Percentiles rank a stretch among this genome's conserved stretches.
phyloP scores from a whole-genome alignment of 1,284 basidiomycete genomes.

The Xerocomus amazonicus region DNA sequence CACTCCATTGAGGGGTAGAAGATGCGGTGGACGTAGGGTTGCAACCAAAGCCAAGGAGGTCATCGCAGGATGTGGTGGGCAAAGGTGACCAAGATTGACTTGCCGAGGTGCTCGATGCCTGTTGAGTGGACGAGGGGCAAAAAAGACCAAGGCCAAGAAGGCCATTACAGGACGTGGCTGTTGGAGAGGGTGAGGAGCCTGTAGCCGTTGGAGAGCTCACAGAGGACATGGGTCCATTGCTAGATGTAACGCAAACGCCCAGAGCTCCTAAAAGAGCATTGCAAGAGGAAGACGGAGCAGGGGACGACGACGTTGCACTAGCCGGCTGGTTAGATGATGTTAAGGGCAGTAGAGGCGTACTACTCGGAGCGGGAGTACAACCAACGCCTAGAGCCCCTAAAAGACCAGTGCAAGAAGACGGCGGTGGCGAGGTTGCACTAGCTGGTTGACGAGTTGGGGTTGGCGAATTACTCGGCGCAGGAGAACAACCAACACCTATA shows the following conservation, averaged over 20 bases:
- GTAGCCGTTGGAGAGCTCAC: not conserved
- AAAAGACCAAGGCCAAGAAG: slow-evolving; percentile 17
- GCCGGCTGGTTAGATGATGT: not conserved
- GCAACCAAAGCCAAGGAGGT: slow-evolving; percentile 3
- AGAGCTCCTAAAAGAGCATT: not conserved
- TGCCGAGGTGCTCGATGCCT: slow-evolving; percentile 2
- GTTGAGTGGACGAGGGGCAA: too few species aligned
- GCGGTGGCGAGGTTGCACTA: too few species aligned
- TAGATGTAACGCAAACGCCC: not conserved
- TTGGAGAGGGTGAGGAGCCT: not conserved
- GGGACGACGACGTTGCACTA: not conserved
- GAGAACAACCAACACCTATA: slow-evolving; percentile 8
- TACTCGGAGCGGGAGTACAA: too few species aligned
- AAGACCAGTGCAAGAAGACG: too few species aligned
- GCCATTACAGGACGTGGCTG: slow-evolving; percentile 2
- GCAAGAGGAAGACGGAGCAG: not conserved
- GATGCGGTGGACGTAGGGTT: not conserved
- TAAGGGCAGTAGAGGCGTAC: too few species aligned
- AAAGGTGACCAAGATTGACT: not conserved
- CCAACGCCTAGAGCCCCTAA: too few species aligned
- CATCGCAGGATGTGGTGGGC: slow-evolving; percentile 1
- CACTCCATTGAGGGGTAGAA: not conserved
- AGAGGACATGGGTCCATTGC: slow-evolving; percentile 4
- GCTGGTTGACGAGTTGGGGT: too few species aligned
- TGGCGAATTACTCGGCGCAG: not conserved